Evolutionary conservation across 1,139 yeast genomes (phyloP).

Genomic region (Taiozyma sp.): DNA sequence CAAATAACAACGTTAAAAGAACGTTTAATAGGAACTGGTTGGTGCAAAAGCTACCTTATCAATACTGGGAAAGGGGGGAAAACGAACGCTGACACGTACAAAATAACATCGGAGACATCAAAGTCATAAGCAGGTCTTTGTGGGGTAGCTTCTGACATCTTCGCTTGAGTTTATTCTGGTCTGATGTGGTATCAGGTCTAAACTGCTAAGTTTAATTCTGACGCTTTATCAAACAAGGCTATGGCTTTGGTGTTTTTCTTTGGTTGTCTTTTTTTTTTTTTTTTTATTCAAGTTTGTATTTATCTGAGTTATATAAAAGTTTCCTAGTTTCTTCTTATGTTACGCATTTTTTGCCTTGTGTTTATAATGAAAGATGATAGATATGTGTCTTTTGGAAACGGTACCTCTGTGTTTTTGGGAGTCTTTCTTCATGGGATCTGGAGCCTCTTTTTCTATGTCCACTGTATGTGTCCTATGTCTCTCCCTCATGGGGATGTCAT

Average conservation of each 20-base stretch:
- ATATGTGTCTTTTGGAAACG: no score
- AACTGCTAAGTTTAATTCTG: neutral
- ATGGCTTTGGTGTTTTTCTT: neutral
- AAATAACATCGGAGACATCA: constrained; percentile 22
- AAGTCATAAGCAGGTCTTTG: constrained; percentile 7
- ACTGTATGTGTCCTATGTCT: no score
- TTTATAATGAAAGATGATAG: no score
- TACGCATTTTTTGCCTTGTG: no score
- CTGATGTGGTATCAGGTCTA: neutral
- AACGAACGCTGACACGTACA: constrained; percentile 25
- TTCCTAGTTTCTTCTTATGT: no score
- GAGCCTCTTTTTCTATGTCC: no score
- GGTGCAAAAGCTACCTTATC: constrained; percentile 25
- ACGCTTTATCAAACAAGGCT: neutral
- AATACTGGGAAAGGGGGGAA: constrained; percentile 29
- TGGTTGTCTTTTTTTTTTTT: no score
- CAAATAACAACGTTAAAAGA: constrained; percentile 24
- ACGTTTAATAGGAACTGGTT: constrained; percentile 23
- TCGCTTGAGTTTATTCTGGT: neutral
- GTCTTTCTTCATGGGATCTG: no score
- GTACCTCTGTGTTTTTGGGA: no score
- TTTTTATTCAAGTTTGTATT: no score
- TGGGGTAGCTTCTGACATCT: neutral
- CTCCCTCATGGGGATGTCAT: no score
- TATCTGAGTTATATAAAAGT: no score